phyloP scores from a whole-genome alignment of 177 flowering plant genomes.

The Tripterygium wilfordii region DNA sequence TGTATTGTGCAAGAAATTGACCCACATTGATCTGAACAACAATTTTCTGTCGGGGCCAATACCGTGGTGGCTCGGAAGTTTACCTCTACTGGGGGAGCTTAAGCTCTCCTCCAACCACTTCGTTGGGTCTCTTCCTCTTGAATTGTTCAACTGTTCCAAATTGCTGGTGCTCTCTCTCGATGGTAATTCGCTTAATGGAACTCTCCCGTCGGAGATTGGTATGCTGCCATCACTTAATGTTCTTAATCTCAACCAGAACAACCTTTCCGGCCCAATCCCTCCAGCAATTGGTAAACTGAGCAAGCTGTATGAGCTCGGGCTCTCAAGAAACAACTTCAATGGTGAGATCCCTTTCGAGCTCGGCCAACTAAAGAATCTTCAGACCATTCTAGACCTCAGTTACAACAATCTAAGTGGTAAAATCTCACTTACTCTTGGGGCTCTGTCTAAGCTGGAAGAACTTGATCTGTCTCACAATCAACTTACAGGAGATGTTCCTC shows the following conservation, averaged over 20 bases:
- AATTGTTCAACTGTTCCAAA: constrained; percentile 62
- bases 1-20: constrained; percentile 61
- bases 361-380: constrained; percentile 75
- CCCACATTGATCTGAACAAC: constrained; percentile 72
- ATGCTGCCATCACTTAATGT: constrained; percentile 60
- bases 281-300: constrained; percentile 46
- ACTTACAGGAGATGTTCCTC: constrained; percentile 65
- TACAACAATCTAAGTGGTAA: constrained; percentile 67
- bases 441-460: constrained; percentile 70
- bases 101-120: constrained; percentile 68
- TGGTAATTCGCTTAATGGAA: constrained; percentile 61
- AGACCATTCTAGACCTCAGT: constrained; percentile 75
- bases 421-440: constrained; percentile 60
- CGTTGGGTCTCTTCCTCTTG: constrained; percentile 57
- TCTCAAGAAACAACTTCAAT: constrained; percentile 50
- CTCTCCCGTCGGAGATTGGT: constrained; percentile 58
- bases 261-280: constrained; percentile 62
- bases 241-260: constrained; percentile 54
- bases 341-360: constrained; percentile 76
- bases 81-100: constrained; percentile 76
- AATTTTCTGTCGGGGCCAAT: constrained; percentile 64
- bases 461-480: constrained; percentile 87
- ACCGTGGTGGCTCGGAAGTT: constrained; percentile 76
- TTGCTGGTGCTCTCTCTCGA: constrained; percentile 66
- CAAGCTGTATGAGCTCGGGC: constrained; percentile 73